Evolutionary conservation across 139 green algal species (phyloP).

Genomic region (Tetraselmis striata): DNA sequence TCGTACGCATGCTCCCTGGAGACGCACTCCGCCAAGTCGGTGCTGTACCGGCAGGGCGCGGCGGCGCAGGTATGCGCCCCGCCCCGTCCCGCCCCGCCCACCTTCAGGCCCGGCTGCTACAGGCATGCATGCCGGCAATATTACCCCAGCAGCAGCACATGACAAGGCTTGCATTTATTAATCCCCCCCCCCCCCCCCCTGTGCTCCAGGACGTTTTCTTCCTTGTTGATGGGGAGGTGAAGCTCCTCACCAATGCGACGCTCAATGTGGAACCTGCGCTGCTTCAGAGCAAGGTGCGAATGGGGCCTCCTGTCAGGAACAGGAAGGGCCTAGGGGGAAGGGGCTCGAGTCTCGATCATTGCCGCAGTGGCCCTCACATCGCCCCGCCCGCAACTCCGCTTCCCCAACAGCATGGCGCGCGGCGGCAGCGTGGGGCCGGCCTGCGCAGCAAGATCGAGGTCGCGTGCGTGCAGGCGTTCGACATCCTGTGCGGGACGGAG

Average conservation of each 20-base stretch:
- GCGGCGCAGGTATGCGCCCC: not conserved
- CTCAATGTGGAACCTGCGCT: not conserved
- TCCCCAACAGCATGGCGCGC: not conserved
- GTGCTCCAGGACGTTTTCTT: not conserved
- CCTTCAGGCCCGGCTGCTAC: no score
- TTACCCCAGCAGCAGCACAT: no score
- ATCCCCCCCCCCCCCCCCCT: no score
- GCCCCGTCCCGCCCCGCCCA: no score
- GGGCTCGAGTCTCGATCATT: no score
- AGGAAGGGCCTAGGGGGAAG: no score
- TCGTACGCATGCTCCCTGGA: not conserved
- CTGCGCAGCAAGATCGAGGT: not conserved
- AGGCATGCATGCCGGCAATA: no score
- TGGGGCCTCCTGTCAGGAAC: no score
- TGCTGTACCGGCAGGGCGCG: not conserved
- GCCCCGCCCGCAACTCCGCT: no score
- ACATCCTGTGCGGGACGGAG: not conserved
- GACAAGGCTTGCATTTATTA: no score
- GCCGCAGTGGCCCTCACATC: no score
- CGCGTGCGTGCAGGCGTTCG: not conserved
- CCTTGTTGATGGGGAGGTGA: not conserved
- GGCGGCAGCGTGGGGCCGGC: not conserved
- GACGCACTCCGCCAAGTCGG: not conserved
- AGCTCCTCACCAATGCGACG: not conserved
- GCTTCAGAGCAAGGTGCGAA: not conserved